phyloP scores from a whole-genome alignment of 1,139 yeast genomes.

The Blastobotrys capitulatus region DNA sequence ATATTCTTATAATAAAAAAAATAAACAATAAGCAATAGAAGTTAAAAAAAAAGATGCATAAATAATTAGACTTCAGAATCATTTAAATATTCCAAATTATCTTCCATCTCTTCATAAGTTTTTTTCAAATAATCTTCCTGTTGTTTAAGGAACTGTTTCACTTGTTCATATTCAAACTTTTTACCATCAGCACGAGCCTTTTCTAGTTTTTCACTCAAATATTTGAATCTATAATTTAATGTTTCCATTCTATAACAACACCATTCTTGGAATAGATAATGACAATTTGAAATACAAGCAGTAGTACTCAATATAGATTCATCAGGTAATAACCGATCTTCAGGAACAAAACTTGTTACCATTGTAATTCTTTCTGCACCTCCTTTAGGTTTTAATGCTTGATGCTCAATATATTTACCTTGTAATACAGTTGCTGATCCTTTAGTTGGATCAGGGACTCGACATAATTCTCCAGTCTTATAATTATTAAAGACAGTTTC shows the following conservation, averaged over 20 bases:
- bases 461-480: neutral
- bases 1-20: neutral
- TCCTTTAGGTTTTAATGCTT: constrained; percentile 5
- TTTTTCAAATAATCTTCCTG: constrained; percentile 2
- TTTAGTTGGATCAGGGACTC: constrained; percentile 3
- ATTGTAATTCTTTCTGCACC: constrained; percentile 5
- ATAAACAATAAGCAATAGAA: neutral
- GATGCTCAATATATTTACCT: constrained; percentile 7
- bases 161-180: constrained; percentile 1
- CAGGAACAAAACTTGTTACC: constrained; percentile 3
- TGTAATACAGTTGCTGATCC: constrained; percentile 5
- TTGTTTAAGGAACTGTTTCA: neutral
- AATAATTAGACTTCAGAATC: neutral
- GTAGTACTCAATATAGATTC: neutral
- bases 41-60: neutral
- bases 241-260: constrained; percentile 1
- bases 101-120: constrained; percentile 2
- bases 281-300: constrained; percentile 6
- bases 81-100: constrained; percentile 1
- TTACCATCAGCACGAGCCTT: constrained; percentile 1
- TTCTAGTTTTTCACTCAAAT: neutral
- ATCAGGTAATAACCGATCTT: neutral
- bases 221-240: neutral
- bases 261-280: constrained; percentile 4
- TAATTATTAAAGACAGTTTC: constrained; percentile 6